Evolutionary conservation across 176 grass and related monocot genomes (phyloP).

Genomic region (Avena atlantica): DNA sequence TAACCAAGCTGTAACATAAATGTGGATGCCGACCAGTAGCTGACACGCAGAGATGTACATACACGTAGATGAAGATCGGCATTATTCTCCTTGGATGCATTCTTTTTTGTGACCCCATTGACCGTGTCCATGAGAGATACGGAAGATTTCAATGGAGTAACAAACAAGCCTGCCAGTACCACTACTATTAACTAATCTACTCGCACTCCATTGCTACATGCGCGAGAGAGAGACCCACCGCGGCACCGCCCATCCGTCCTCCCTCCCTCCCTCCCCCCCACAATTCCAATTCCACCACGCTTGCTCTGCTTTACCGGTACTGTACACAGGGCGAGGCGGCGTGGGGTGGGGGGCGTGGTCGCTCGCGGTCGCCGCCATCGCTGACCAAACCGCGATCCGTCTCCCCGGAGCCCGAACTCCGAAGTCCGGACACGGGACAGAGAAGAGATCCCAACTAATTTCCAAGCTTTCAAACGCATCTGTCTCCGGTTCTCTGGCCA

Average conservation of each 20-base stretch:
- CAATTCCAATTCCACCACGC: not conserved
- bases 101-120: slow-evolving; percentile 3
- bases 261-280: not conserved
- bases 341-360: no score
- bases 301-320: not conserved
- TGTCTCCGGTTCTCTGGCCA: not conserved
- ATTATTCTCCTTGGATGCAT: not conserved
- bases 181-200: not conserved
- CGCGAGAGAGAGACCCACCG: not conserved
- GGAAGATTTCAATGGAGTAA: slow-evolving; percentile 25
- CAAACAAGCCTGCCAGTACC: not conserved
- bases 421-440: not conserved
- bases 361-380: not conserved
- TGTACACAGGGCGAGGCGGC: not conserved
- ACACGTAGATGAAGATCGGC: not conserved
- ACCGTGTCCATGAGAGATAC: not conserved
- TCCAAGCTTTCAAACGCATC: not conserved
- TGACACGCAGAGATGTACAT: not conserved
- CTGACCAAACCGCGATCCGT: not conserved
- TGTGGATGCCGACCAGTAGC: no score
- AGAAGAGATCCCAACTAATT: not conserved
- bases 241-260: slow-evolving; percentile 7
- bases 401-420: not conserved
- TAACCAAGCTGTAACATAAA: no score
- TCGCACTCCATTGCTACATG: not conserved